Base-by-base conservation (phyloP, 2,329 filamentous ascomycete species). In the Xylaria multiplex region DNA sequence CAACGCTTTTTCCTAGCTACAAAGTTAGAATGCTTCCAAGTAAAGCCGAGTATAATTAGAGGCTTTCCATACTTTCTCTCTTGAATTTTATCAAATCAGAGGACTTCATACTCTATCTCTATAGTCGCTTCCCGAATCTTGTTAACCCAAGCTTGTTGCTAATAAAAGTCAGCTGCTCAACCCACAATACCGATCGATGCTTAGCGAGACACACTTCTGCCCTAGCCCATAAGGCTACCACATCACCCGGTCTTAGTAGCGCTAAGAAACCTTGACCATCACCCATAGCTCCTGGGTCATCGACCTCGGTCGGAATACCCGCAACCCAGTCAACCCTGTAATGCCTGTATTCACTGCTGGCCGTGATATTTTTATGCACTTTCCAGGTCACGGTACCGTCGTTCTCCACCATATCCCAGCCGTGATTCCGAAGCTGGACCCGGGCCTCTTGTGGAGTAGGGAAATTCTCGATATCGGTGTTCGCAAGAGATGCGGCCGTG, bases 141-240 rank as follows among this genome's bases (percentile, higher is more conserved):
- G 59, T 68, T 64, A 16, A 56, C 5, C 67, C 67, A 67, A n/a
- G 37, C n/a, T 53, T 54, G 50, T 59, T 62, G 8, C 67, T 70
- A 55, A 9, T 43, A 53, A 52, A 63, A 1, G 27, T 68, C 22
- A 69, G 62, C 58, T 11, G 49, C 4, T 54, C 45, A 30, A 27
- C 16, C 37, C 11, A 59, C 7, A 27, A 43, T 37, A 9, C 1
- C 27, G 22, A 35, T 55, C 30, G 27, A 32, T 35, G n/a, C 35
- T n/a, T 48, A n/a, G 49, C 6, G 22, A 48, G 48, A 67, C 69
- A 45, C 46, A 70, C 69, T 50, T 62, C 61, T 42, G 65, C 66
- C 53, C 67, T 70, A 6, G 62, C 65, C 67, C 69, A 71, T 14
- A 71, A 53, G n/a, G 58, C 62, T 13, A 71, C 65, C 5, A 68